Base-by-base conservation (phyloP, 2,329 filamentous ascomycete genomes). In the Colletotrichum agaves region DNA sequence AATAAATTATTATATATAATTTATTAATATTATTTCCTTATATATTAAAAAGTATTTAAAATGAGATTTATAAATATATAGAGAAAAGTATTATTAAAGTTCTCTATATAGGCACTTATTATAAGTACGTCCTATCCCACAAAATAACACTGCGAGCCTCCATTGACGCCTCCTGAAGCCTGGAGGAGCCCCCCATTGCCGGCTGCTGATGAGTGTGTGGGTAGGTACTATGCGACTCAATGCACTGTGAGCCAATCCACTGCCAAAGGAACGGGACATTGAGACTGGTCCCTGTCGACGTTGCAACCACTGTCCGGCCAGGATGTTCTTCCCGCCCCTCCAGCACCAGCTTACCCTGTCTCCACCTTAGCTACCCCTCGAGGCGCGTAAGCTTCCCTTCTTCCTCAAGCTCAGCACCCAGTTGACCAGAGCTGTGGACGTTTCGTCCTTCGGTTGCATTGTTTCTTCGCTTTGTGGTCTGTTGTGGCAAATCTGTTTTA, bases 311-410 rank as follows among this genome's bases (percentile, higher is more conserved):
- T 67, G 60, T 46, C 35, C n/a, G 33, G 64, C 61, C 44, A 52
- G 64, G 46, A 64, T 67, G 53, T 64, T 55, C 64, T 53, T 67
- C 64, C 64, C 64, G 64, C 61, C 61, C 64, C 64, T 67, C 61
- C 64, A 59, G 60, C 60, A 59, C 60, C 53, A 55, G 44, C 56
- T 27, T 47, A n/a, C 31, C 23, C 50, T 55, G 35, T 55, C 47
- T 50, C 31, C 47, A 13, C 21, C 15, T 50, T 23, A 17, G 52
- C 53, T 35, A 37, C 31, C 50, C n/a, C 13, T 41, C 52, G 35
- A 56, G 50, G 21, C 49, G 27, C 19, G 50, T 31, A 35, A 33
- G n/a, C 35, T 31, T 15, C n/a, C 50, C 33, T 37, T n/a, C 33
- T 37, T n/a, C 35, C 17, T 21, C 27, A 21, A 33, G 31, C 31